Base-by-base conservation (phyloP, 2,329 filamentous ascomycete species). In the Verruconis gallopava region DNA sequence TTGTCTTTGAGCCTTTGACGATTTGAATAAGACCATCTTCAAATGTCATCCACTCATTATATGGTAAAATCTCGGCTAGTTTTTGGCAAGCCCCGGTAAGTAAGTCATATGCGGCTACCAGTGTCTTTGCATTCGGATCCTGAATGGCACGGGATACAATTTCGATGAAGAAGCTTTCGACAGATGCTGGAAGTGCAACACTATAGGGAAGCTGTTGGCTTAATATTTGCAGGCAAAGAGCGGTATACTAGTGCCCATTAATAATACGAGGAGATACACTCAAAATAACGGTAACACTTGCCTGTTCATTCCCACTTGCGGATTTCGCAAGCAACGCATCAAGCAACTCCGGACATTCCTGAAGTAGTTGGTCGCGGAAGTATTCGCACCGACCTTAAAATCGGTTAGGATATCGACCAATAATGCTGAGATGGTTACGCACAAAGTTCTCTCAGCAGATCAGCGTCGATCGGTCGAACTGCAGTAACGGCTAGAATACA, bases 21-120 rank as follows among this genome's bases (percentile, higher is more conserved):
- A 61, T 57, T 5, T 49, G 47, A 15, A 59, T 40, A 14, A 62
- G 47, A 25, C 55, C 49, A 19, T 54, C 48, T 44, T 61, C 52
- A 19, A 62, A 50, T 4, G 46, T 44, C 3, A 43, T 38, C 9
- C 61, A 46, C 0, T 44, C 48, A 2, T 55, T 45, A 11, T 47
- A 41, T 6, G 53, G 50, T 14, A 62, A 42, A 1, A 56, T 45
- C 3, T 50, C 52, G 1, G 58, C 47, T 2, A 62, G 45, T 1
- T 50, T 40, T 5, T 45, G 46, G 5, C 56, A 54, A 18, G 53
- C 55, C 15, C 57, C 57, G 20, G 49, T 47, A 2, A 63, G 48
- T 4, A 63, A 41, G 5, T 47, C 39, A 30, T 59, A 53, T 3
- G 61, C 48, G 3, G 52, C 53, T 37, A 51, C 22, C 12, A 44